Evolutionary conservation across 768 basidiomycete species (phyloP).

Genomic region (Kondoa malvinella): DNA sequence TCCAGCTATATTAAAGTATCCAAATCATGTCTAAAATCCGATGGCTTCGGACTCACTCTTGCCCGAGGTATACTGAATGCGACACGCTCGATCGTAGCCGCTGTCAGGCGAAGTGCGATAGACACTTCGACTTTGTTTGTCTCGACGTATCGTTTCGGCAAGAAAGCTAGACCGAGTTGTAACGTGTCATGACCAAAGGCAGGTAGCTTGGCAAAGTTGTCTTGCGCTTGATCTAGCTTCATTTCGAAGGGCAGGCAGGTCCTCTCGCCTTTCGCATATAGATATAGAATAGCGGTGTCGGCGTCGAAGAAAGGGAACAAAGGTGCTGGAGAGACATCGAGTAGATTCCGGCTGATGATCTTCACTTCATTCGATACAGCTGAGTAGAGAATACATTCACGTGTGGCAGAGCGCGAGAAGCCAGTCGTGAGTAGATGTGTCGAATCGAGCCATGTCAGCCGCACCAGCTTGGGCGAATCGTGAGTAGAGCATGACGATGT

Average conservation of each 20-base stretch:
- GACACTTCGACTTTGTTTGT: constrained; percentile 32
- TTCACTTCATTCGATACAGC: constrained; percentile 18
- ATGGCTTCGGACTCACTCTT: constrained; percentile 27
- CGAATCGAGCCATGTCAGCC: constrained; percentile 30
- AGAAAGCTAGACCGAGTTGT: constrained; percentile 30
- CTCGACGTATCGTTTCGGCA: constrained; percentile 30
- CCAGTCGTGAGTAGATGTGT: constrained; percentile 30
- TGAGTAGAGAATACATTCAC: constrained; percentile 31
- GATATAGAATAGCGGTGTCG: constrained; percentile 32
- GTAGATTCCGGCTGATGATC: constrained; percentile 20
- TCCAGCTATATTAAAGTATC: constrained; percentile 24
- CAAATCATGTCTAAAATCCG: not conserved
- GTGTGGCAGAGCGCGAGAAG: constrained; percentile 30
- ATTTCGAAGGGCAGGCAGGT: constrained; percentile 31
- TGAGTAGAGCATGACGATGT: constrained; percentile 25
- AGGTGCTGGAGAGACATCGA: constrained; percentile 33
- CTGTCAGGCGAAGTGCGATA: constrained; percentile 29
- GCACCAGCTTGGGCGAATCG: constrained; percentile 31
- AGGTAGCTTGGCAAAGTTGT: constrained; percentile 28
- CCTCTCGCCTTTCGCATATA: constrained; percentile 33
- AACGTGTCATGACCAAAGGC: constrained; percentile 29
- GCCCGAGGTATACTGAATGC: constrained; percentile 32
- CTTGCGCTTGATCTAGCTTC: constrained; percentile 11
- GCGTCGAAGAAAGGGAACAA: constrained; percentile 32
- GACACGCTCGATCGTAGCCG: constrained; percentile 30